Conservation (phyloP, 176 grass and related monocot genomes). For the Oryza australiensis region DNA sequence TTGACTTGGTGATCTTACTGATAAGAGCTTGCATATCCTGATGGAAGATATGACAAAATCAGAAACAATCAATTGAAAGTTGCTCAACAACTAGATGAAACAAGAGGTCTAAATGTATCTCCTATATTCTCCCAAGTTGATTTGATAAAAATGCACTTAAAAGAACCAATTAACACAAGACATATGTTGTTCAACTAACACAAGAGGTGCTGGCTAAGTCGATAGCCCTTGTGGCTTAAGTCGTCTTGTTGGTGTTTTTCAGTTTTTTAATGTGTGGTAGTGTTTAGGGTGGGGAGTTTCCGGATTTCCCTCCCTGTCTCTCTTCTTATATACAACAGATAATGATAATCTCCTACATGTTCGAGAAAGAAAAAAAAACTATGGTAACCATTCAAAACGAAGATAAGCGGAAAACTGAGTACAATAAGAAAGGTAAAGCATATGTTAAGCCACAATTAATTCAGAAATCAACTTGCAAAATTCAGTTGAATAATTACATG, state of each 20-base stretch:
- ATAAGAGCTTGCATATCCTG: slow-evolving; percentile 82
- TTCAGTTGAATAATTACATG: not conserved
- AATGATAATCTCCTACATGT: no score
- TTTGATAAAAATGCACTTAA: not conserved
- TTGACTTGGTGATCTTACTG: slow-evolving; percentile 88
- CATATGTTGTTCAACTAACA: not conserved
- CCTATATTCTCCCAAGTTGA: not conserved
- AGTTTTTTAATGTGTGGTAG: no score
- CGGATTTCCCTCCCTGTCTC: no score
- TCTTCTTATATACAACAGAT: no score
- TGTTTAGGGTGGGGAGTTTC: no score
- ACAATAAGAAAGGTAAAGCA: not conserved
- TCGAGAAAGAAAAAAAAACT: no score
- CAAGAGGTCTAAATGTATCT: not conserved
- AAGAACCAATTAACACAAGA: not conserved
- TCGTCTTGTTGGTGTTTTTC: no score
- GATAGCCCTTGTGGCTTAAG: no score
- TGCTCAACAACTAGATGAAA: not conserved
- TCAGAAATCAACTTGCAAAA: not conserved
- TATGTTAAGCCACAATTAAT: not conserved
- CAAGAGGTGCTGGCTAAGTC: no score
- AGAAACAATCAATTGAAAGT: not conserved
- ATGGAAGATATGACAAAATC: slow-evolving; percentile 6
- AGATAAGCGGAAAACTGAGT: not conserved
- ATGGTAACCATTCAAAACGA: not conserved